These are phyloP conservation scores for Salmacisia buchloeana DNA, from an alignment of 1,284 basidiomycete genomes.

Conservation along the genomic window DNA sequence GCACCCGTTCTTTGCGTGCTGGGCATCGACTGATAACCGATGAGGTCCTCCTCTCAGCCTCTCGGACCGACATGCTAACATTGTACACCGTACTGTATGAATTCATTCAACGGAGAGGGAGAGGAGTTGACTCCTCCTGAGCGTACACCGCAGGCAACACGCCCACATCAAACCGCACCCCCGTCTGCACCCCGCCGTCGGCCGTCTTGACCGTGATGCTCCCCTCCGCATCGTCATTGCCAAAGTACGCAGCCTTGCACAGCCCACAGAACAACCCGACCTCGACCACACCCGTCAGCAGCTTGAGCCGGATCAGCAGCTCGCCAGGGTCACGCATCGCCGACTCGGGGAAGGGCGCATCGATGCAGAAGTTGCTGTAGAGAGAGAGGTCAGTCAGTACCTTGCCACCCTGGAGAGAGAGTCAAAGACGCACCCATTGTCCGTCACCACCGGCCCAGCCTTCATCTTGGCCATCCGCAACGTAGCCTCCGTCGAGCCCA, in stretches of 20 bases:
- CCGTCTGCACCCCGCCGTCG: constrained; percentile 34
- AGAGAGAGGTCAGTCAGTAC: constrained; percentile 1
- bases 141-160: constrained; percentile 6
- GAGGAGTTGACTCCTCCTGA: background rate
- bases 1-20: too few relatives aligned
- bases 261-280: constrained; percentile 88
- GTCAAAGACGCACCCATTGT: constrained; percentile 59
- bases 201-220: constrained; percentile 35
- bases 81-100: background rate
- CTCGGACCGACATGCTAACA: background rate
- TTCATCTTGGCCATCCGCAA: constrained; percentile 55
- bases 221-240: constrained; percentile 57
- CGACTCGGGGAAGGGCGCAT: constrained; percentile 40
- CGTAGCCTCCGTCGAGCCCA: constrained; percentile 37
- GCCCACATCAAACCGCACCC: constrained; percentile 19
- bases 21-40: background rate
- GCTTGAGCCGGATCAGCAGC: constrained; percentile 41
- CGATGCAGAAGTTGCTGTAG: constrained; percentile 40
- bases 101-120: background rate
- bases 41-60: background rate
- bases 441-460: constrained; percentile 88
- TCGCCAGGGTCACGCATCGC: constrained; percentile 39
- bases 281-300: constrained; percentile 81
- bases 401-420: background rate
- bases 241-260: constrained; percentile 95